phyloP scores from a whole-genome alignment of 768 basidiomycete species.

The Trametopsis cervina region DNA sequence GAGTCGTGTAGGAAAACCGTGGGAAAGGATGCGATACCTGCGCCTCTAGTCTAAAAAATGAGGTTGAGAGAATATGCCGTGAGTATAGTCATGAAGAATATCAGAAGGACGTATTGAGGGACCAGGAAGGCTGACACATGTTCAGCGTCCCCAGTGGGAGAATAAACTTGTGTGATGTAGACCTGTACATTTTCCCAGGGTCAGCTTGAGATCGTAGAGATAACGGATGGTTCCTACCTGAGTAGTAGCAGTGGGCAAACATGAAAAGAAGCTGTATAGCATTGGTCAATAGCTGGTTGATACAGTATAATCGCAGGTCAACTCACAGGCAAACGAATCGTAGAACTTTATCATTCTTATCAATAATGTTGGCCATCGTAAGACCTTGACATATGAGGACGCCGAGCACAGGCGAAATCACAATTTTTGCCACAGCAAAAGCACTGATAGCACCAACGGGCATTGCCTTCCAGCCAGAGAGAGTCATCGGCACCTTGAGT shows the following conservation, averaged over 20 bases:
- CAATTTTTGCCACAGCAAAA: conserved; percentile 47
- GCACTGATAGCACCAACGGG: conserved; percentile 45
- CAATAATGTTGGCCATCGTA: conserved; percentile 16
- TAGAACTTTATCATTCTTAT: conserved; percentile 23
- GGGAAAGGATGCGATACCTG: too few relatives aligned
- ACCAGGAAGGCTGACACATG: conserved; percentile 15
- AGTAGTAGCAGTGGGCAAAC: conserved; percentile 23
- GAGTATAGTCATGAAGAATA: conserved; percentile 30
- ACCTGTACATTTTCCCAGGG: conserved; percentile 7
- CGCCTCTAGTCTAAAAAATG: conserved; percentile 25
- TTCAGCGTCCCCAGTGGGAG: conserved; percentile 14
- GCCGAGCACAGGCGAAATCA: conserved; percentile 55
- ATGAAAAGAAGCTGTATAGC: conserved; percentile 19
- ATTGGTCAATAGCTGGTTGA: neutral
- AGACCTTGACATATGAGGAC: conserved; percentile 35
- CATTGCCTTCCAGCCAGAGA: conserved; percentile 35
- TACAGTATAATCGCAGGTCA: neutral
- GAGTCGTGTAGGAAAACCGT: too few relatives aligned
- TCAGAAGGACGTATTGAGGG: conserved; percentile 33
- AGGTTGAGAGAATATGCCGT: conserved; percentile 31
- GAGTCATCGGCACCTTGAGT: conserved; percentile 38
- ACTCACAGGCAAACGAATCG: conserved; percentile 26
- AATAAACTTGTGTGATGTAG: conserved; percentile 20
- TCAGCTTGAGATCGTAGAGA: neutral
- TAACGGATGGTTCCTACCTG: conserved; percentile 11